phyloP scores from a whole-genome alignment of 2,329 filamentous ascomycete species.

The Aspergillus glaucus region DNA sequence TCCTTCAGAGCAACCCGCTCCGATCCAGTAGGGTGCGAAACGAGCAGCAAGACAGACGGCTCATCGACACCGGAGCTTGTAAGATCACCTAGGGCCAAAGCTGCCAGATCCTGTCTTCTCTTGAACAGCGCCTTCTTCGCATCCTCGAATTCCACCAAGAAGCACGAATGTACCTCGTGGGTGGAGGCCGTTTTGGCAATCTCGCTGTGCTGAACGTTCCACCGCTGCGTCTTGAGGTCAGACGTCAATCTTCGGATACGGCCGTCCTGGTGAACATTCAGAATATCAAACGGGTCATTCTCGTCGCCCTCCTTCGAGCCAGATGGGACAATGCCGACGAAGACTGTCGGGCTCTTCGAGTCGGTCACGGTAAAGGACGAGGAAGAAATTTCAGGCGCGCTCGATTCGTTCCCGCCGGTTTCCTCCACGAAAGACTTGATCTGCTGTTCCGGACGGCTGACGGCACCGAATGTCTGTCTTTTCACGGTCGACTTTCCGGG shows the following conservation, averaged over 20 bases:
- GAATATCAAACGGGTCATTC: conserved; percentile 31
- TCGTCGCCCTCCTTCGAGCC: conserved; percentile 16
- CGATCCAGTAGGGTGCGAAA: conserved; percentile 31
- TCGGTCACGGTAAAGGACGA: conserved; percentile 33
- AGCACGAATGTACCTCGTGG: conserved; percentile 29
- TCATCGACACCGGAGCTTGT: conserved; percentile 20
- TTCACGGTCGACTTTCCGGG: conserved; percentile 38
- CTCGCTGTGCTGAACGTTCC: conserved; percentile 32
- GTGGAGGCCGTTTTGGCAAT: conserved; percentile 21
- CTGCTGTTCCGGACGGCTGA: conserved; percentile 44
- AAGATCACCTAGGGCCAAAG: conserved; percentile 30
- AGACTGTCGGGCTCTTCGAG: conserved; percentile 31
- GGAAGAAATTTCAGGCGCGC: conserved; percentile 32
- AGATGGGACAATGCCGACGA: conserved; percentile 33
- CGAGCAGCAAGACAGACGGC: conserved; percentile 33
- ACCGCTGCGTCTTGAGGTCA: conserved; percentile 35
- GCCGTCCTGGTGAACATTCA: conserved; percentile 41
- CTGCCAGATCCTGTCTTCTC: conserved; percentile 34
- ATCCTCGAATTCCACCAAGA: conserved; percentile 36
- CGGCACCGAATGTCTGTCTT: conserved; percentile 52
- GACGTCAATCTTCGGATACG: conserved; percentile 34
- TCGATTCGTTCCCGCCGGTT: conserved; percentile 23
- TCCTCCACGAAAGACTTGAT: conserved; percentile 52
- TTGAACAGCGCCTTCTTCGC: conserved; percentile 35
- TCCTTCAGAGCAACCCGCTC: conserved; percentile 26